These are phyloP conservation scores for Lentinula boryana DNA, from an alignment of 768 basidiomycete genomes.

Conservation along the genomic window DNA sequence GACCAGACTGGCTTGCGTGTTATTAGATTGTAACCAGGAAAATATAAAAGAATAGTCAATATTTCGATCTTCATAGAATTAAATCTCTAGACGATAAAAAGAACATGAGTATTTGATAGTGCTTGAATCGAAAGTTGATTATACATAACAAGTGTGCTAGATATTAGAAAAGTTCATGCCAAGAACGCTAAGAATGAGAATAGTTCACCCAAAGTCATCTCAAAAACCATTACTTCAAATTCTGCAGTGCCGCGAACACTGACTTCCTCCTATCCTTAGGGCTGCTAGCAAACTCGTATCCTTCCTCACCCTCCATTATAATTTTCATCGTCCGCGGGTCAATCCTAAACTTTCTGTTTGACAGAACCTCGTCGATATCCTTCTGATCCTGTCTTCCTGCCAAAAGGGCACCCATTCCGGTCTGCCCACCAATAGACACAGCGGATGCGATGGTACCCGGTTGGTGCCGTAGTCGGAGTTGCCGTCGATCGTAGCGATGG, in stretches of 20 bases:
- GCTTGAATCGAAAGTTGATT: too few relatives aligned
- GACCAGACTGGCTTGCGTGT: too few relatives aligned
- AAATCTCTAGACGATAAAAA: not conserved
- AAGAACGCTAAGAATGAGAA: not conserved
- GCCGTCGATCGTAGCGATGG: conserved; percentile 37
- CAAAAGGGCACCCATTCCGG: conserved; percentile 39
- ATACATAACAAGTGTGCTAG: too few relatives aligned
- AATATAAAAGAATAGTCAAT: too few relatives aligned
- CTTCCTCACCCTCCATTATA: conserved; percentile 46
- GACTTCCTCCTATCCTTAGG: conserved; percentile 25
- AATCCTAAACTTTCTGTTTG: conserved; percentile 43
- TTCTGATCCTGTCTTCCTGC: conserved; percentile 22
- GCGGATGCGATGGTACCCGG: conserved; percentile 55
- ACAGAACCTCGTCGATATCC: conserved; percentile 27
- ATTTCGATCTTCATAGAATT: too few relatives aligned
- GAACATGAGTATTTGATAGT: not conserved
- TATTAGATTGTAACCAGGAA: too few relatives aligned
- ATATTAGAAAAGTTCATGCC: not conserved
- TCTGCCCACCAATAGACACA: conserved; percentile 46
- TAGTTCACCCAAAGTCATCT: not conserved
- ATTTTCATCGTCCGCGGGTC: conserved; percentile 44
- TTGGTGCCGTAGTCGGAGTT: conserved; percentile 37
- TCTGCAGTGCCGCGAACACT: conserved; percentile 19
- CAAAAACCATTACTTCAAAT: not conserved
- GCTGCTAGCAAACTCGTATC: conserved; percentile 34